These are phyloP conservation scores for Schizochytrium sp. DNA, from an alignment of 108 stramenopile genomes.

Conservation along the genomic window DNA sequence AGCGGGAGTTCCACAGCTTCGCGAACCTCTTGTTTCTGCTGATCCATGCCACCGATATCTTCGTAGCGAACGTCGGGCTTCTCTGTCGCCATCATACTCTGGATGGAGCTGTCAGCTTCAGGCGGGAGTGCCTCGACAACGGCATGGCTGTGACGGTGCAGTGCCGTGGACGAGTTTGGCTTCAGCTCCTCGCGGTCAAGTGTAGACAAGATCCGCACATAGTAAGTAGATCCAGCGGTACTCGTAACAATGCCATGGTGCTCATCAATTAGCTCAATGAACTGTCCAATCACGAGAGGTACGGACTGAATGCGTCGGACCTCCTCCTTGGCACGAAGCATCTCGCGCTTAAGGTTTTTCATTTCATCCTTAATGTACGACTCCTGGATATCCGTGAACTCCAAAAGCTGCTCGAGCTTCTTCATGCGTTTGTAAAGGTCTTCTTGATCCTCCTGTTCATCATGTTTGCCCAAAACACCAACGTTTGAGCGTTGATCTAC, in stretches of 20 bases:
- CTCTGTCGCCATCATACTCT: conserved; percentile 93
- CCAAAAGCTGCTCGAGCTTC: conserved; percentile 84
- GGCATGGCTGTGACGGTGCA: conserved; percentile 97
- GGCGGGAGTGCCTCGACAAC: conserved; percentile 98
- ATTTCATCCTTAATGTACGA: conserved; percentile 99
- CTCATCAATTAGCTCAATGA: conserved; percentile 99
- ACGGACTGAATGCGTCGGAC: conserved; percentile 97
- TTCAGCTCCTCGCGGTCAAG: conserved; percentile 96
- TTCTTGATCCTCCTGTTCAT: not conserved
- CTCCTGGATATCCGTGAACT: conserved; percentile 80
- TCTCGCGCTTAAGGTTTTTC: conserved; percentile 96
- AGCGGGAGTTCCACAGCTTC: conserved; percentile 99
- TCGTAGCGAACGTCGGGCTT: conserved; percentile 97
- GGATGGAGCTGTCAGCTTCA: conserved; percentile 97
- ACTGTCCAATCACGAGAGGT: conserved; percentile 98
- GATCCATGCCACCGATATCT: conserved; percentile 99
- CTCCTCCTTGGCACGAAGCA: conserved; percentile 97
- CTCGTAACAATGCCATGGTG: conserved; percentile 95
- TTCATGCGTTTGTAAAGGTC: conserved; percentile 90
- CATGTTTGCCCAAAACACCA: not conserved
- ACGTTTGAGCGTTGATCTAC: too few species aligned
- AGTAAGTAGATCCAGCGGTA: conserved; percentile 96
- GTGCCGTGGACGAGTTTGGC: conserved; percentile 95
- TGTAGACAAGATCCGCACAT: conserved; percentile 95
- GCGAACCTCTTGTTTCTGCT: conserved; percentile 97